Conservation (phyloP, 495 filamentous ascomycete genomes). For the Rostrohypoxylon terebratum region DNA sequence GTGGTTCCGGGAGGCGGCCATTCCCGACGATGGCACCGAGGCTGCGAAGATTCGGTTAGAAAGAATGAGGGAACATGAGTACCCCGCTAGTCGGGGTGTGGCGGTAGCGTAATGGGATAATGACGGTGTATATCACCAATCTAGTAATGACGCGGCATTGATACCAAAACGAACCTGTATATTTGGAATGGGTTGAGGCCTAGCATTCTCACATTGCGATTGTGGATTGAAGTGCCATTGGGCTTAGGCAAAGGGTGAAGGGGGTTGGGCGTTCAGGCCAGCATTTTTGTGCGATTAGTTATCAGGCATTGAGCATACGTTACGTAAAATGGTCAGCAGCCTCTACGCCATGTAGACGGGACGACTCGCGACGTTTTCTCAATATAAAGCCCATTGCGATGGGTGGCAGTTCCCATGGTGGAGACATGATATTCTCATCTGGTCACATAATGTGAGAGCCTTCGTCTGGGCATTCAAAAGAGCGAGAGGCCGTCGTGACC, state of each 20-base stretch:
- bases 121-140: slow-evolving; percentile 4
- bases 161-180: slow-evolving; percentile 46
- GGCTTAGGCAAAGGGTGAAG: slow-evolving; percentile 20
- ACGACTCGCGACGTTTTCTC: slow-evolving; percentile 46
- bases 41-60: slow-evolving; percentile 78
- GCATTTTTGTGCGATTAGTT: slow-evolving; percentile 46
- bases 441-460: slow-evolving; percentile 18
- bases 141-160: slow-evolving; percentile 32
- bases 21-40: slow-evolving; percentile 93
- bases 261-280: slow-evolving; percentile 38
- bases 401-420: slow-evolving; percentile 28
- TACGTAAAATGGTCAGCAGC: slow-evolving; percentile 48
- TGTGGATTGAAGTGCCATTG: slow-evolving; percentile 16
- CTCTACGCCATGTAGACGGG: slow-evolving; percentile 41
- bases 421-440: slow-evolving; percentile 11
- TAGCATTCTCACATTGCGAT: slow-evolving; percentile 32
- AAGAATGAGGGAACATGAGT: slow-evolving; percentile 55
- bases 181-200: slow-evolving; percentile 41
- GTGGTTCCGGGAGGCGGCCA: slow-evolving; percentile 88
- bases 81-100: slow-evolving; percentile 39
- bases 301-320: slow-evolving; percentile 46
- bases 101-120: slow-evolving; percentile 36
- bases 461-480: slow-evolving; percentile 14
- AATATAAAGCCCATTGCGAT: slow-evolving; percentile 44
- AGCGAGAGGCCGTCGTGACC: not conserved